These are phyloP conservation scores for Rhodotorula mucilaginosa DNA, from an alignment of 1,284 basidiomycete species.

Conservation along the genomic window DNA sequence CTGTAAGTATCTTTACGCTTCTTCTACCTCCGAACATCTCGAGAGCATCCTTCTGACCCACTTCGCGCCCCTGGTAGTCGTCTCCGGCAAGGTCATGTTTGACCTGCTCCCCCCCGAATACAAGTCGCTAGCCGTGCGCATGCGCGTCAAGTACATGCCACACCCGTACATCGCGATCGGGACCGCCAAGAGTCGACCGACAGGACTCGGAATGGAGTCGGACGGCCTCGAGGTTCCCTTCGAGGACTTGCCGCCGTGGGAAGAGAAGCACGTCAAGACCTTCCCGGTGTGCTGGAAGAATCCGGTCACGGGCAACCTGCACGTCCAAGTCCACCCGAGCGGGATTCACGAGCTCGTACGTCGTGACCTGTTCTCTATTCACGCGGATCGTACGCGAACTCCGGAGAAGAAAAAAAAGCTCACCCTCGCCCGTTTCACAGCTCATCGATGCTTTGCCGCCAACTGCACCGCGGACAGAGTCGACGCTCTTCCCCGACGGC, in stretches of 20 bases:
- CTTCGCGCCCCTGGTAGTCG: slow-evolving; percentile 45
- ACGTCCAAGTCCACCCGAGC: slow-evolving; percentile 60
- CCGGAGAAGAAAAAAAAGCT: not conserved
- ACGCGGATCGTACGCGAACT: not conserved
- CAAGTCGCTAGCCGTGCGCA: slow-evolving; percentile 79
- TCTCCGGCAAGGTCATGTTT: slow-evolving; percentile 76
- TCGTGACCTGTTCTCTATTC: not conserved
- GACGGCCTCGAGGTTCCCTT: slow-evolving; percentile 57
- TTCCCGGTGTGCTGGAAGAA: slow-evolving; percentile 80
- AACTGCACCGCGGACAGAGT: slow-evolving; percentile 54
- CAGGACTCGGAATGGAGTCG: slow-evolving; percentile 72
- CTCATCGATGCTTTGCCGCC: slow-evolving; percentile 63
- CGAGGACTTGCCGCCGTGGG: slow-evolving; percentile 68
- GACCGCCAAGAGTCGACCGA: slow-evolving; percentile 65
- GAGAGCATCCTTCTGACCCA: not conserved
- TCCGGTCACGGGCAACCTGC: slow-evolving; percentile 68
- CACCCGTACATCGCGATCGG: slow-evolving; percentile 68
- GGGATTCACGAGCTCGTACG: slow-evolving; percentile 41
- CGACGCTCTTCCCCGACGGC: slow-evolving; percentile 70
- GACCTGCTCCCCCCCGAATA: slow-evolving; percentile 68
- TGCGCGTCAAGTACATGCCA: slow-evolving; percentile 60
- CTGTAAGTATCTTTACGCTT: slow-evolving; percentile 46
- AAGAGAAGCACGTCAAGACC: slow-evolving; percentile 66
- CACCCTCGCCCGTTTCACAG: slow-evolving; percentile 44
- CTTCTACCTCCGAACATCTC: slow-evolving; percentile 53